Percentiles rank a stretch among this genome's conserved stretches.
These are phyloP conservation scores for Phytophthora aleatoria DNA, from an alignment of 352 stramenopile genomes.

Conservation along the genomic window DNA sequence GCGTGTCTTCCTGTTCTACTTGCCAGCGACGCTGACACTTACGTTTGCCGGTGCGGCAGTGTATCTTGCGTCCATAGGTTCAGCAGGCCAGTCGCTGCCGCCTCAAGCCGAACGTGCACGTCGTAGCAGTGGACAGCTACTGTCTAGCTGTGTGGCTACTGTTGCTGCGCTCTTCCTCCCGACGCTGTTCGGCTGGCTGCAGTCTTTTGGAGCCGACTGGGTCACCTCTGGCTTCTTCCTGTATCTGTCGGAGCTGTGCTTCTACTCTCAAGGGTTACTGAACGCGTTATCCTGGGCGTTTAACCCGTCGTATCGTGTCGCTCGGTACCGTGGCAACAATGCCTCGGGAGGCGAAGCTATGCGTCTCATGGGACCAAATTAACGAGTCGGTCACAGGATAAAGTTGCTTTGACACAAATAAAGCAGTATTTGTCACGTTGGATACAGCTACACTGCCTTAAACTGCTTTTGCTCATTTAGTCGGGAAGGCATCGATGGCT, in stretches of 20 bases:
- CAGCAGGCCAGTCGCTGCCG: conserved; percentile 23
- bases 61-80: conserved; percentile 28
- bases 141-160: conserved; percentile 53
- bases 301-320: conserved; percentile 54
- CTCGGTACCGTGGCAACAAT: conserved; percentile 39
- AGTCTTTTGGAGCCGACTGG: conserved; percentile 35
- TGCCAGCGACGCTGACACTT: conserved; percentile 49
- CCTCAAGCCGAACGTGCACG: conserved; percentile 43
- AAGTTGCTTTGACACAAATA: conserved; percentile 20
- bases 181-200: conserved; percentile 51
- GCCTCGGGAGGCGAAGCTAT: conserved; percentile 23
- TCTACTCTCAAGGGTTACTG: conserved; percentile 67
- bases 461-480: conserved; percentile 16
- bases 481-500: conserved; percentile 61
- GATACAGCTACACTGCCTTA: conserved; percentile 2
- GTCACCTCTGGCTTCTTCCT: conserved; percentile 45
- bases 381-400: conserved; percentile 9
- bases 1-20: conserved; percentile 63
- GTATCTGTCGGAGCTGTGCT: conserved; percentile 66
- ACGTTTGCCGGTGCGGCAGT: conserved; percentile 42
- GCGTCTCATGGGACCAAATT: conserved; percentile 44
- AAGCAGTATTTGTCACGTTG: conserved; percentile 14
- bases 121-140: conserved; percentile 49
- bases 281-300: conserved; percentile 68
- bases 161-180: conserved; percentile 48